Conservation (phyloP, 2,329 filamentous ascomycete genomes). For the Cytospora schulzeri region DNA sequence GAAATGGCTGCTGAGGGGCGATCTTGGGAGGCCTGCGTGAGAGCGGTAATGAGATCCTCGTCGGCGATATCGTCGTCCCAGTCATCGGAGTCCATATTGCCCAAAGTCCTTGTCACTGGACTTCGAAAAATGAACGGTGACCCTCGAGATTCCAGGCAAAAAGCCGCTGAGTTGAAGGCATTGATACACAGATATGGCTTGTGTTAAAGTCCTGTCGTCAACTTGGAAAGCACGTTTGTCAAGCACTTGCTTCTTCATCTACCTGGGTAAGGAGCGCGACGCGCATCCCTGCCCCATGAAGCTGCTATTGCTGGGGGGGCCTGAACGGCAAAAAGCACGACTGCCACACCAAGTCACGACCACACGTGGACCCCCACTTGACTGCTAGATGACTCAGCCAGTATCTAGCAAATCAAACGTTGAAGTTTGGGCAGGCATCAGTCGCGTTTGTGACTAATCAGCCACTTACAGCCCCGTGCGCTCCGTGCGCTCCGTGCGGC, state of each 20-base stretch:
- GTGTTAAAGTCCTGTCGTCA: not conserved
- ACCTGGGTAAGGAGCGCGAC: slow-evolving; percentile 11
- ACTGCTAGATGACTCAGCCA: not conserved
- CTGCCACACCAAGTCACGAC: slow-evolving; percentile 23
- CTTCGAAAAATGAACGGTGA: not conserved
- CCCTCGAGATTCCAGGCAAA: not conserved
- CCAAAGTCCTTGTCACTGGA: slow-evolving; percentile 1
- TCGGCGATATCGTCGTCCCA: slow-evolving; percentile 67
- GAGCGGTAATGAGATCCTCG: slow-evolving; percentile 64
- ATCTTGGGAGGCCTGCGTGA: slow-evolving; percentile 50
- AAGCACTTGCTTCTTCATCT: not conserved
- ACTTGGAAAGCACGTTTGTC: not conserved
- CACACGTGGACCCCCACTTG: not conserved
- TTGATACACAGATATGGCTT: not conserved
- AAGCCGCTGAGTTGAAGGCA: not conserved
- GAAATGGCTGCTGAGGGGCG: not conserved
- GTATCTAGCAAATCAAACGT: not conserved
- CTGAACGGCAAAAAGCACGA: slow-evolving; percentile 17
- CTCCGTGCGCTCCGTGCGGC: too few species aligned
- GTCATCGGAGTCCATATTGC: slow-evolving; percentile 58
- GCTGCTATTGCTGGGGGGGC: not conserved
- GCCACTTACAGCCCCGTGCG: not conserved
- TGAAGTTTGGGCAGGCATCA: not conserved
- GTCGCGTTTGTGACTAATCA: slow-evolving; percentile 6
- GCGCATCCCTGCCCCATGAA: slow-evolving; percentile 21